These are phyloP conservation scores for Isoetes taiwanensis DNA, from an alignment of 75 land plant species.

Conservation along the genomic window DNA sequence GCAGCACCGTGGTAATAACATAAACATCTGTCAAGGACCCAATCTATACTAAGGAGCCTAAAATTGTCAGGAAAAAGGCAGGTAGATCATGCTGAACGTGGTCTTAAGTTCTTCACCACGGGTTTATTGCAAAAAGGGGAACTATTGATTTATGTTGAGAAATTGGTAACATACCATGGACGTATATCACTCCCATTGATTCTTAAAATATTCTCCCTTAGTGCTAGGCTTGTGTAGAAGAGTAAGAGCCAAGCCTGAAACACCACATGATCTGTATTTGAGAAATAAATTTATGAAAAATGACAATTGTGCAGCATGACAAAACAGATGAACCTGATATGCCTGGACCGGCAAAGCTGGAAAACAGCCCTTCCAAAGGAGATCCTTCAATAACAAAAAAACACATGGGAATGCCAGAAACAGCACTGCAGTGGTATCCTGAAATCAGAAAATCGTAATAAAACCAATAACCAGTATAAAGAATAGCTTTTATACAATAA, in stretches of 20 bases:
- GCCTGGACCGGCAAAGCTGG: conserved; percentile 87
- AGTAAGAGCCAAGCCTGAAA: conserved; percentile 85
- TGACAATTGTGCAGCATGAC: background rate
- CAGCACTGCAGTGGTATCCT: conserved; percentile 87
- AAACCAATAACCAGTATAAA: too few relatives aligned
- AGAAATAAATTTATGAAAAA: background rate
- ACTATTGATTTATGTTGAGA: too few relatives aligned
- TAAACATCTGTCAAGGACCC: too few relatives aligned
- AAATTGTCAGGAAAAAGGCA: too few relatives aligned
- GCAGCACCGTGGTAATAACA: too few relatives aligned
- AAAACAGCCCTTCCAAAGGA: conserved; percentile 81
- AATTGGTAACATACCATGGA: conserved; percentile 67
- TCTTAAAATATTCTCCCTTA: conserved; percentile 84
- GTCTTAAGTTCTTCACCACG: too few relatives aligned
- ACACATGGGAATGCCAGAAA: conserved; percentile 73
- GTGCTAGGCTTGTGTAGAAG: conserved; percentile 80
- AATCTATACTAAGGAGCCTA: too few relatives aligned
- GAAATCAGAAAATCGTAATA: conserved; percentile 13
- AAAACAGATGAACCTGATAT: too few relatives aligned
- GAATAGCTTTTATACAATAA: background rate
- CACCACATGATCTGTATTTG: background rate
- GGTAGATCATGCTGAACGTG: too few relatives aligned
- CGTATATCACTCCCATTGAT: conserved; percentile 98
- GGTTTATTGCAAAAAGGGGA: too few relatives aligned
- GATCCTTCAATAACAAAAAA: conserved; percentile 48